phyloP scores from a whole-genome alignment of 1,139 yeast species.

The Suhomyces bolitotheri region DNA sequence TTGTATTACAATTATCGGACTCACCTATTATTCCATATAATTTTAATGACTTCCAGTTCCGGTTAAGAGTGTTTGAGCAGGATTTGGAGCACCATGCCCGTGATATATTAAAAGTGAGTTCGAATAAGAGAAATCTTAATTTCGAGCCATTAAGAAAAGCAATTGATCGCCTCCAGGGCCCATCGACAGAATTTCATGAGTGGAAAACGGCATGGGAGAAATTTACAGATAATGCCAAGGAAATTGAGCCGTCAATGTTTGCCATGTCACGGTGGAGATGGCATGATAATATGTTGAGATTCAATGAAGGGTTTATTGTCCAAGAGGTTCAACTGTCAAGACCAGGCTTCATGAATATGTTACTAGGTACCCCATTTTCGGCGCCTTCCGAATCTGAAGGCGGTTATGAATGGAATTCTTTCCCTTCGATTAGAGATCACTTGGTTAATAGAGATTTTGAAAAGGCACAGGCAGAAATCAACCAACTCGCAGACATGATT shows the following conservation, averaged over 20 bases:
- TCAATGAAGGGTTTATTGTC: slow-evolving; percentile 52
- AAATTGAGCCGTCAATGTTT: slow-evolving; percentile 67
- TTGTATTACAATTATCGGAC: slow-evolving; percentile 62
- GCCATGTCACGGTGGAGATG: slow-evolving; percentile 76
- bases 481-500: slow-evolving; percentile 43
- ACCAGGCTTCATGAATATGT: slow-evolving; percentile 64
- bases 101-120: slow-evolving; percentile 16
- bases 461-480: slow-evolving; percentile 58
- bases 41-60: slow-evolving; percentile 48
- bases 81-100: slow-evolving; percentile 51
- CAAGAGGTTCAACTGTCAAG: slow-evolving; percentile 40
- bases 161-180: slow-evolving; percentile 23
- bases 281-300: slow-evolving; percentile 63
- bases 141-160: slow-evolving; percentile 29
- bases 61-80: slow-evolving; percentile 43
- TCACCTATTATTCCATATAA: slow-evolving; percentile 77
- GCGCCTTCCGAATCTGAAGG: slow-evolving; percentile 43
- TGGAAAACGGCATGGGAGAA: slow-evolving; percentile 61
- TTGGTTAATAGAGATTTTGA: slow-evolving; percentile 50
- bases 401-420: slow-evolving; percentile 59
- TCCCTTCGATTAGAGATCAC: slow-evolving; percentile 75
- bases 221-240: slow-evolving; percentile 33
- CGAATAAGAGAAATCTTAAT: slow-evolving; percentile 22
- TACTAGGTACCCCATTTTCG: slow-evolving; percentile 70
- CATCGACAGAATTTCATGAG: slow-evolving; percentile 30